Evolutionary conservation across 2,329 filamentous ascomycete species (phyloP), one percentile per base, ranked within the genome.

Genomic region (Epichloe hybrida): DNA sequence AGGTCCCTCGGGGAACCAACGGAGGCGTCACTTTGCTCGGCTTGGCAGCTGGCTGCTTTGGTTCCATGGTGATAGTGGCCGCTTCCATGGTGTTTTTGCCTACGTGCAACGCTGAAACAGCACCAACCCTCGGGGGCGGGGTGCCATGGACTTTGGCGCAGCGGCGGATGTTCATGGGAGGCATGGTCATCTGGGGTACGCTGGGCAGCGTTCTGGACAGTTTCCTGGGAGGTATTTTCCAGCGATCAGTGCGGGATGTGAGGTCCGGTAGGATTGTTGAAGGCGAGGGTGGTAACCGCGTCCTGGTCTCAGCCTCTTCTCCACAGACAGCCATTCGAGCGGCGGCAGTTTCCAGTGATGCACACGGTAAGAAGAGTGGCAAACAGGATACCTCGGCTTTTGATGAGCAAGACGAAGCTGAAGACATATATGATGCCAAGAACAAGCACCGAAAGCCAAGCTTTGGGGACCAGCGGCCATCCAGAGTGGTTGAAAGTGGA

Each of bases 1-100:
- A 80, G 56, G 93, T 97, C 0, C 90, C 93, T 0, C 84, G 80
- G 1, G 93, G 93, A 47, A 97, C 93, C 41, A 98, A 98, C 63
- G 93, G 93, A 35, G 93, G 91, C 15, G 87, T 98, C 8, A 94
- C 88, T 0, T 58, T 81, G 0, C 72, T 79, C 44, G 93, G 93
- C 0, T 71, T 95, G 0, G 69, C 73, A 0, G 87, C 88, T 2
- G 90, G 89, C 1, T 64, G 86, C 20, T 64, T 86, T 1, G 90
- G 90, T 3, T 83, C 87, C 9, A 76, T 85, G 51, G 74, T 91
- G 45, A 81, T 90, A 5, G 72, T 84, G 23, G 80, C 81, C 0
- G 59, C 76, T 0, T 78, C 88, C 2, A 73, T 83, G 44, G 55
- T 85, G 8, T 75, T 90, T 46, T 63, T 90, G 21, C 87, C 88